Evolutionary conservation across 192 early-diverging fungal genomes (phyloP), one percentile per base, ranked within the genome.

Genomic region (Rhizophagus clarus): DNA sequence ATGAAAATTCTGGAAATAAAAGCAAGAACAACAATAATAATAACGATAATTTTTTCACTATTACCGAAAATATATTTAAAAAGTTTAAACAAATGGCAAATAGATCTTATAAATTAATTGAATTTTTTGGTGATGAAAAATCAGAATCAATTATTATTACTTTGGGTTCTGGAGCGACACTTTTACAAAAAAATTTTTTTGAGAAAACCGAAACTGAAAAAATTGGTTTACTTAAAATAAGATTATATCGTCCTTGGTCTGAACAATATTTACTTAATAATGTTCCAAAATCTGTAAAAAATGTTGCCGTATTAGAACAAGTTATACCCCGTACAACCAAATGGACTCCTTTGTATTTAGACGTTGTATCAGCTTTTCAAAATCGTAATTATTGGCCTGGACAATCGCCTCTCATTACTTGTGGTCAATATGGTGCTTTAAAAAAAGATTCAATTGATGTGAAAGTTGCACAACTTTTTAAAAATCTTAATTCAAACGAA

Each of bases 291-390:
- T 87, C 93, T 9, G 91, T 90, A 11, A 88, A 89, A 77, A 89
- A 85, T 12, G 72, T 93, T 32, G 87, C 88, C 34, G 91, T 93
- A 20, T 79, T 94, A 42, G 92, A 94, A 80, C 91, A 90, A 74
- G 86, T 88, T 9, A 81, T 83, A 5, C 89, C 88, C 56, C 83
- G 87, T 79, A 85, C 91, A 24, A 89, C 89, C 71, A 83, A 88
- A 29, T 96, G 93, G 91, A 94, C 93, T 29, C 93, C 94, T 34
- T 83, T 97, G 62, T 95, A 96, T 87, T 86, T 96, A 47, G 96
- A 97, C 81, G 90, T 97, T 67, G 91, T 92, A 0, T 88, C 93
- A 28, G 86, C 90, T 22, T 92, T 94, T 81, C 90, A 93, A 73
- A 81, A 91, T 49, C 63, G 69, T 11, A 75, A 63, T 5, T 77